A percentile compares a stretch with the other conserved stretches of the same genome.
These are phyloP conservation scores for Globisporangium parvum DNA, from an alignment of 352 stramenopile species.

Conservation along the genomic window DNA sequence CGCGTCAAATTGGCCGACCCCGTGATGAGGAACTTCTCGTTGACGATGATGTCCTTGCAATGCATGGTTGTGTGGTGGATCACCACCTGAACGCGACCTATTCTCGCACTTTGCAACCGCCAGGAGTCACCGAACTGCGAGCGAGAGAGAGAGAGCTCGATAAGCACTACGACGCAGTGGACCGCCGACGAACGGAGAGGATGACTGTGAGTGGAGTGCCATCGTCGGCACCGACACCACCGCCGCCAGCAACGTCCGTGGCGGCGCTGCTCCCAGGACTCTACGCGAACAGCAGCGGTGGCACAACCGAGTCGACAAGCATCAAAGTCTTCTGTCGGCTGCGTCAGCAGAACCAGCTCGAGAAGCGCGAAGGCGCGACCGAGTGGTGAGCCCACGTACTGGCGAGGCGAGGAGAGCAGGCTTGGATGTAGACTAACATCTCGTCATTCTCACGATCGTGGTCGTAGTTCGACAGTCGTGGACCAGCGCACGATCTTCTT, in stretches of 20 bases:
- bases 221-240: neutral
- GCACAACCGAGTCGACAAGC: slow-evolving; percentile 14
- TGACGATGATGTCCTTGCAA: too few species aligned
- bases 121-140: too few species aligned
- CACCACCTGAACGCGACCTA: too few species aligned
- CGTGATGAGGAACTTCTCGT: too few species aligned
- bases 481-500: slow-evolving; percentile 52
- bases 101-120: too few species aligned
- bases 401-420: too few species aligned
- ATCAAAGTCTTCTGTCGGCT: slow-evolving; percentile 80
- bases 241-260: neutral
- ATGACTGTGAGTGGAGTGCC: slow-evolving; percentile 12
- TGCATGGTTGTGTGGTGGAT: too few species aligned
- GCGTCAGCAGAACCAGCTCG: slow-evolving; percentile 67
- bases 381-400: slow-evolving; percentile 38
- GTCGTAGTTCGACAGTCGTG: slow-evolving; percentile 42
- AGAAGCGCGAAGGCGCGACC: slow-evolving; percentile 51
- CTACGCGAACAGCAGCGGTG: neutral
- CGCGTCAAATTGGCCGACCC: too few species aligned
- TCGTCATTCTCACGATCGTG: neutral
- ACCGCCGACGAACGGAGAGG: neutral
- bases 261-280: slow-evolving; percentile 3
- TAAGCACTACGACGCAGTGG: neutral
- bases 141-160: neutral
- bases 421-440: slow-evolving; percentile 4